Evolutionary conservation across 139 green algal genomes (phyloP).

Genomic region (Diplosphaera chodatii): DNA sequence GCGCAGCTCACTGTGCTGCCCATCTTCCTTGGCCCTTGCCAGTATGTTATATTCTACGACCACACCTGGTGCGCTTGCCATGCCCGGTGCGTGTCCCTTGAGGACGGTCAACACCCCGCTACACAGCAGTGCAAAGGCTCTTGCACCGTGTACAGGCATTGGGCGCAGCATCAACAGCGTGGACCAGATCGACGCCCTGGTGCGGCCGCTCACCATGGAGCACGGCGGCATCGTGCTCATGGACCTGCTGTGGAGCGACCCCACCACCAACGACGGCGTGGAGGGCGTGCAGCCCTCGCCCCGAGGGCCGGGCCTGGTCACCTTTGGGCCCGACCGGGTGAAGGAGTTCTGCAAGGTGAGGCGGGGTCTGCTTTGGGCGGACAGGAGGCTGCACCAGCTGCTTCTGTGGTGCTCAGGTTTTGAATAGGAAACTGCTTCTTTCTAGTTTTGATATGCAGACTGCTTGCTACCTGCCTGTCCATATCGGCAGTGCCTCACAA

Average conservation of each 20-base stretch:
- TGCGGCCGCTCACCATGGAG: constrained; percentile 94
- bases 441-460: too few species aligned
- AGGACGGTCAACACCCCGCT: too few species aligned
- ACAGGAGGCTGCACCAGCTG: too few species aligned
- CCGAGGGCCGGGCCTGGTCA: constrained; percentile 88
- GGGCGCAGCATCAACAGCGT: constrained; percentile 82
- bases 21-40: too few species aligned
- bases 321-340: constrained; percentile 95
- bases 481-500: too few species aligned
- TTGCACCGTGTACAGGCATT: constrained; percentile 58
- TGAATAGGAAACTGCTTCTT: too few species aligned
- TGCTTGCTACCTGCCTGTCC: too few species aligned
- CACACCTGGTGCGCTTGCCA: too few species aligned
- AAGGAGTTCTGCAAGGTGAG: constrained; percentile 93
- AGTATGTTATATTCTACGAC: too few species aligned
- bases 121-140: too few species aligned
- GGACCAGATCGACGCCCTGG: constrained; percentile 84
- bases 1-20: not conserved
- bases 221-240: constrained; percentile 87
- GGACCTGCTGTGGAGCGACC: constrained; percentile 97
- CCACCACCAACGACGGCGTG: constrained; percentile 94
- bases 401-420: too few species aligned
- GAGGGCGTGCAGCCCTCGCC: constrained; percentile 91
- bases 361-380: not conserved
- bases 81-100: too few species aligned